phyloP scores from a whole-genome alignment of 805 yeast species.

The Candida maesae region DNA sequence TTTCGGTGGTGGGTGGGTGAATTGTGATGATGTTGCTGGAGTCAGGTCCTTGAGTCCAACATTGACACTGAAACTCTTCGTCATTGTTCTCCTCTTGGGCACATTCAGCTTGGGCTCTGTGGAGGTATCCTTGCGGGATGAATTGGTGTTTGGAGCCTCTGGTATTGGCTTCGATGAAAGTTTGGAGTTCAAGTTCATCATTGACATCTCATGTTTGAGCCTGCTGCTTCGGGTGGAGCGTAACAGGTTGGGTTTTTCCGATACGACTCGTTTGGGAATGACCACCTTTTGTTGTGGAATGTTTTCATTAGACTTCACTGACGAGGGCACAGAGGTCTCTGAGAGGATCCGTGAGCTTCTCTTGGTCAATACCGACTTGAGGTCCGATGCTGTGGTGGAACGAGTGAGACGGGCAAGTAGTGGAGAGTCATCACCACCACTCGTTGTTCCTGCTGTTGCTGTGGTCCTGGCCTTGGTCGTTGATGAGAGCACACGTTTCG shows the following conservation, averaged over 20 bases:
- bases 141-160: background rate
- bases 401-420: constrained; percentile 23
- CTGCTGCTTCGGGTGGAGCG: constrained; percentile 21
- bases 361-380: constrained; percentile 6
- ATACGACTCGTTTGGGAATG: constrained; percentile 12
- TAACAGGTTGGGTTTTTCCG: constrained; percentile 11
- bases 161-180: background rate
- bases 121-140: no score
- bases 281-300: constrained; percentile 8
- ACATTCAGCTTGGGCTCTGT: constrained; percentile 7
- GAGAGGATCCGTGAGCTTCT: constrained; percentile 5
- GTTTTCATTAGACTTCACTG: background rate
- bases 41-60: constrained; percentile 16
- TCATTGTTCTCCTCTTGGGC: constrained; percentile 16
- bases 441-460: constrained; percentile 3
- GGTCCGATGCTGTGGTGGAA: constrained; percentile 24
- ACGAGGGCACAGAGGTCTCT: constrained; percentile 2
- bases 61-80: constrained; percentile 21
- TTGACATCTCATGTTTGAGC: constrained; percentile 19
- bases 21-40: no score
- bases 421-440: constrained; percentile 22
- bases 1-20: no score
- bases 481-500: constrained; percentile 12
- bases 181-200: constrained; percentile 10
- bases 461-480: constrained; percentile 2